A percentile compares a stretch with the other conserved stretches of the same genome.
These are phyloP conservation scores for Globisporangium paroecandrum DNA, from an alignment of 352 stramenopile genomes.

Conservation along the genomic window DNA sequence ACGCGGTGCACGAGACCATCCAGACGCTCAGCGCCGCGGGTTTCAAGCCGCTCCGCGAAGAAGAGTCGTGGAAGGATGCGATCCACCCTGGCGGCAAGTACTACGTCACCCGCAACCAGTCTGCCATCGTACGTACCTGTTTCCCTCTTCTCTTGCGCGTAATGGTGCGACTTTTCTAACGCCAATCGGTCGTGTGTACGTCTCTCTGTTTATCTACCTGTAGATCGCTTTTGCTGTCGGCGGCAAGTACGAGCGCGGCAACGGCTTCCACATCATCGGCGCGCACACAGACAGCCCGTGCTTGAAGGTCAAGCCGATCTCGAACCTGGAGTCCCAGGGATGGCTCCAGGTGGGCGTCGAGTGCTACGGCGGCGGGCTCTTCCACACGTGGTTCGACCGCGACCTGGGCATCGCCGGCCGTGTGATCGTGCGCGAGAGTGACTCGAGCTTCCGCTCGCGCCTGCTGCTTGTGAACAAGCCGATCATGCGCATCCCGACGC, in stretches of 20 bases:
- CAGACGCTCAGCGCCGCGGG: slow-evolving; percentile 80
- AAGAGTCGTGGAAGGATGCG: slow-evolving; percentile 59
- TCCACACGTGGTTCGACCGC: slow-evolving; percentile 98
- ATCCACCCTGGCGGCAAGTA: slow-evolving; percentile 92
- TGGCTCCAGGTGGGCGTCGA: slow-evolving; percentile 84
- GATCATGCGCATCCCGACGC: slow-evolving; percentile 94
- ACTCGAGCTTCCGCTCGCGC: slow-evolving; percentile 63
- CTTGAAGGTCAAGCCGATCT: slow-evolving; percentile 95
- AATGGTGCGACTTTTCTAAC: background rate
- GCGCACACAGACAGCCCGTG: slow-evolving; percentile 96
- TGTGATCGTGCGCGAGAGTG: slow-evolving; percentile 87
- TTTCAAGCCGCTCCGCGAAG: slow-evolving; percentile 90
- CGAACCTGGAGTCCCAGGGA: slow-evolving; percentile 83
- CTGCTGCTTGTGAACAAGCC: slow-evolving; percentile 93
- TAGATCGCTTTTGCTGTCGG: slow-evolving; percentile 92
- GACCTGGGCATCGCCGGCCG: slow-evolving; percentile 93
- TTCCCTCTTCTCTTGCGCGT: background rate
- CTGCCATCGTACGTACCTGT: slow-evolving; percentile 68
- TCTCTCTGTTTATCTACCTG: background rate
- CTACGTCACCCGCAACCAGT: slow-evolving; percentile 97
- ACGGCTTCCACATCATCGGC: slow-evolving; percentile 95
- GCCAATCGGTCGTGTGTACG: background rate
- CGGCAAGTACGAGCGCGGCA: slow-evolving; percentile 86
- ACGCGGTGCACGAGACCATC: slow-evolving; percentile 89
- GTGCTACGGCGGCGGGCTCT: slow-evolving; percentile 91